Percentiles rank a stretch among this genome's conserved stretches.
Evolutionary conservation across 169 alveolate genomes (phyloP).

Genomic region (Plasmodium sp.): DNA sequence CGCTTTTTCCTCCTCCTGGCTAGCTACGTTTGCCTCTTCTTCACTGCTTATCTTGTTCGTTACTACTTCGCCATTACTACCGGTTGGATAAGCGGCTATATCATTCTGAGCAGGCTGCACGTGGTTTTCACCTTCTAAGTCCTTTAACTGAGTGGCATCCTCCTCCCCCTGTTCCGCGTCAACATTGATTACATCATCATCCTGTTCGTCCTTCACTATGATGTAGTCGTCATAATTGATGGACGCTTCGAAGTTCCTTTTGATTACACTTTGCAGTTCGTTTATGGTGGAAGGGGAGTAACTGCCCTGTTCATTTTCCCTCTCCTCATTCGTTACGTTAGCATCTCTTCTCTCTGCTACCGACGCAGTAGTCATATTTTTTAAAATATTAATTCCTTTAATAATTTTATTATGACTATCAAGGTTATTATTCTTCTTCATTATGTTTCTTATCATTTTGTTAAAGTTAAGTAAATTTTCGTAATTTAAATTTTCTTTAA

Average conservation of each 20-base stretch:
- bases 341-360: not conserved
- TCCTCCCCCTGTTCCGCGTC: slow-evolving; percentile 1
- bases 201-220: slow-evolving; percentile 16
- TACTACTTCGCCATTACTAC: not conserved
- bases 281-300: not conserved
- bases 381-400: slow-evolving; percentile 47
- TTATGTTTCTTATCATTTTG: slow-evolving; percentile 42
- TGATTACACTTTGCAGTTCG: not conserved
- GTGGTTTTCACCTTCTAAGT: not conserved
- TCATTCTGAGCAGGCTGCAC: not conserved
- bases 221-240: slow-evolving; percentile 40
- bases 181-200: not conserved
- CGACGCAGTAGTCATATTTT: slow-evolving; percentile 7
- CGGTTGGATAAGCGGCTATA: not conserved
- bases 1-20: not conserved
- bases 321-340: not conserved
- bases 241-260: not conserved
- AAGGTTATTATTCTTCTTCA: slow-evolving; percentile 14
- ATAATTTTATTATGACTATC: slow-evolving; percentile 22
- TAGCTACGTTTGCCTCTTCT: not conserved
- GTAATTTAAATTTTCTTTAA: slow-evolving; percentile 5
- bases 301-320: not conserved
- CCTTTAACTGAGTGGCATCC: not conserved
- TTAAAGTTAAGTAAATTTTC: slow-evolving; percentile 19
- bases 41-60: not conserved